Base-by-base conservation (phyloP, 106 monocot species). In the Phalaenopsis aphrodite region DNA sequence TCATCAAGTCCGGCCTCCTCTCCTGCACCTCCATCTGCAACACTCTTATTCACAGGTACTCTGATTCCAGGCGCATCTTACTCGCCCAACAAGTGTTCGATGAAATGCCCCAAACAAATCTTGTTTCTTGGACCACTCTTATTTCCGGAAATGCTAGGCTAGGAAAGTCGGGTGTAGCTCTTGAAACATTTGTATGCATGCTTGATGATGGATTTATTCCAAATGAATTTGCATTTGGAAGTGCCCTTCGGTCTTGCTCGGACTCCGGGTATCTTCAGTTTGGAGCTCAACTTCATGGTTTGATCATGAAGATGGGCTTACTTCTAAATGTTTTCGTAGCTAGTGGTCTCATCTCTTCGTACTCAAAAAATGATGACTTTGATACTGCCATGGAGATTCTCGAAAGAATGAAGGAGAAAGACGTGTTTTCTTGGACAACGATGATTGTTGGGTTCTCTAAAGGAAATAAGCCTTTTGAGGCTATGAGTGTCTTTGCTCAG, bases 41-140 rank as follows among this genome's bases (percentile, higher is more conserved):
- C 81, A 84, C 84, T 17, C 85, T 89, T 41, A 82, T 86, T 2
- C 78, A 79, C 38, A 77, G 85, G 82, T 94, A 91, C 82, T 83
- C 79, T 15, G 80, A 83, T 11, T 88, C 83, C 61, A 82, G 86
- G 1, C 21, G 61, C 3, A 30, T 38, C 12, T 77, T 72, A 2
- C 23, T 56, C 18, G 87, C 85, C 0, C n/a, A 23, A 2, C 49
- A 79, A 76, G 77, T 88, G 67, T 87, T 91, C 67, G 72, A 78
- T 39, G 46, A 36, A 18, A 85, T 89, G 36, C 75, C 75, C 36
- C 30, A 69, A 18, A 71, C 64, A 72, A 81, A 90, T 55, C 39
- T 83, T 7, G 82, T 84, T 24, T 79, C 92, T 36, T 88, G 88
- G 89, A 95, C 90, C 47, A 79, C 86, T 2, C 42, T 92, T 79